Evolutionary conservation across 345 rosid species (phyloP).

Genomic region (Hibiscus tridactylites): DNA sequence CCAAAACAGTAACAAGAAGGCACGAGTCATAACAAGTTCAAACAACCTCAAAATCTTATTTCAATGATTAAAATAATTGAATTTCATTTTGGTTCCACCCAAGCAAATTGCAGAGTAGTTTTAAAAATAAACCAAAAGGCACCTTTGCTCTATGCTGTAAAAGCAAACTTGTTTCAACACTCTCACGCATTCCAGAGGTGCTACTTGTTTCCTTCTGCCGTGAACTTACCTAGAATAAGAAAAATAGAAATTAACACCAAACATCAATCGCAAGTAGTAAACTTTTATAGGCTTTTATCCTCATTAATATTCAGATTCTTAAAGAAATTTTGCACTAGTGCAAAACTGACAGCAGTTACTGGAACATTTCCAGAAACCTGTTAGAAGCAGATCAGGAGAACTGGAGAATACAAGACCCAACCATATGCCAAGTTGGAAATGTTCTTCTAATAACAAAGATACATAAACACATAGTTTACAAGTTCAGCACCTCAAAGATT

Average conservation of each 20-base stretch:
- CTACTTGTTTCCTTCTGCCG: conserved; percentile 94
- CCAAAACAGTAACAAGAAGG: not conserved
- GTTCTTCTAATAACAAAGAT: not conserved
- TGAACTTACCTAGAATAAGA: conserved; percentile 63
- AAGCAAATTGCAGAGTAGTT: not conserved
- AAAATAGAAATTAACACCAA: conserved; percentile 10
- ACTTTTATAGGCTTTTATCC: not conserved
- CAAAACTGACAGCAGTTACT: not conserved
- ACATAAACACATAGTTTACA: not conserved
- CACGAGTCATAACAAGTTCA: not conserved
- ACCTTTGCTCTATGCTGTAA: conserved; percentile 89
- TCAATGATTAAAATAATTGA: not conserved
- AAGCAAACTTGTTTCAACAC: conserved; percentile 89
- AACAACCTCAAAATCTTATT: not conserved
- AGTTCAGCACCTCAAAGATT: not conserved
- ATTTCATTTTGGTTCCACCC: not conserved
- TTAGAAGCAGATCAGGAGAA: not conserved
- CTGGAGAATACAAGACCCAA: not conserved
- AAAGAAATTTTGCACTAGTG: not conserved
- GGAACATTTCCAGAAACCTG: not conserved
- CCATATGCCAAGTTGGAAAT: not conserved
- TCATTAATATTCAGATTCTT: not conserved
- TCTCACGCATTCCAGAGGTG: conserved; percentile 94
- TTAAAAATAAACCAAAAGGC: conserved; percentile 12
- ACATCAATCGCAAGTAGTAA: conserved; percentile 2